Evolutionary conservation across 306 rosid species (phyloP).

Genomic region (Fragaria vesca): DNA sequence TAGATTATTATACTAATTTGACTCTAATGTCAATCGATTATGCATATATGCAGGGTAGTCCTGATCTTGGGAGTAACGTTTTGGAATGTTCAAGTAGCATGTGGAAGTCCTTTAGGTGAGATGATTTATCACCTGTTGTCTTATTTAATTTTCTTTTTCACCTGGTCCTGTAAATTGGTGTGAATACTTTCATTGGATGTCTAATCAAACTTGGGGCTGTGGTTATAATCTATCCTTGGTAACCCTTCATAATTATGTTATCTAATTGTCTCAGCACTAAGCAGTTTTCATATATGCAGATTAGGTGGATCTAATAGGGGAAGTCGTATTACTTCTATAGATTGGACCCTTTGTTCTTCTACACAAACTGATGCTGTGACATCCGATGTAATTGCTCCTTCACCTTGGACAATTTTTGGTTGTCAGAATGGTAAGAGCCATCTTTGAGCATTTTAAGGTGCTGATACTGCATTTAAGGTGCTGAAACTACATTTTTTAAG

Average conservation of each 20-base stretch:
- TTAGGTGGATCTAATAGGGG: slow-evolving; percentile 26
- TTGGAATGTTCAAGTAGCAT: slow-evolving; percentile 30
- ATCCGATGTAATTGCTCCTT: slow-evolving; percentile 79
- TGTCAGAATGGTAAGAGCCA: slow-evolving; percentile 70
- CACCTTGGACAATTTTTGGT: slow-evolving; percentile 94
- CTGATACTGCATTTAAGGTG: background rate
- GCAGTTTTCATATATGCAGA: slow-evolving; percentile 6
- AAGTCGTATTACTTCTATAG: slow-evolving; percentile 43
- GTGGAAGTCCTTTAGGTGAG: slow-evolving; percentile 39
- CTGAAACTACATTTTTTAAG: slow-evolving; percentile 15
- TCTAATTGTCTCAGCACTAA: background rate
- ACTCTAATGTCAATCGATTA: slow-evolving; percentile 10
- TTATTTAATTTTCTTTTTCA: slow-evolving; percentile 12
- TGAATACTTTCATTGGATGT: background rate
- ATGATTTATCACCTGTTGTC: slow-evolving; percentile 2
- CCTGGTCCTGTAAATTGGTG: background rate
- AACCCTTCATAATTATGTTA: background rate
- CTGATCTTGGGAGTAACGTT: slow-evolving; percentile 15
- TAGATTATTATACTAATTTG: slow-evolving; percentile 1
- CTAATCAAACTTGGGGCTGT: background rate
- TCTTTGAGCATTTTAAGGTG: slow-evolving; percentile 1
- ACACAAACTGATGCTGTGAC: slow-evolving; percentile 61
- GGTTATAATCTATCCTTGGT: background rate
- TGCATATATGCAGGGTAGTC: slow-evolving; percentile 33
- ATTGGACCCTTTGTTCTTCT: slow-evolving; percentile 47